phyloP scores from a whole-genome alignment of 441 rosid genomes.

The Aquilaria agallochum region DNA sequence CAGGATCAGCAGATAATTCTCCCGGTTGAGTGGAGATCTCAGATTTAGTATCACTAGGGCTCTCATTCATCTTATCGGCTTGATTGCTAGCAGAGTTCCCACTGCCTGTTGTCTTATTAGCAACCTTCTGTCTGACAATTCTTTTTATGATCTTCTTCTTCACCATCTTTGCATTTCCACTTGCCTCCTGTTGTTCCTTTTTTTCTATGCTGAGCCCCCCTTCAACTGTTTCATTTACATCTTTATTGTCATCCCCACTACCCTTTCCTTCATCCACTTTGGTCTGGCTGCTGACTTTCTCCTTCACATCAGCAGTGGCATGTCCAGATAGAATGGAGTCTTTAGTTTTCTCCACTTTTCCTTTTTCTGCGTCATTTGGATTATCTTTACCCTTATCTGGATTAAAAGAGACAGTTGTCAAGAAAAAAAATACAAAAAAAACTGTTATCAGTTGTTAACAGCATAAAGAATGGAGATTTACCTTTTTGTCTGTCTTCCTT shows the following conservation, averaged over 20 bases:
- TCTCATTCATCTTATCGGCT: constrained; percentile 38
- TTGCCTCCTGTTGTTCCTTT: constrained; percentile 34
- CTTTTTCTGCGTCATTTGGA: constrained; percentile 36
- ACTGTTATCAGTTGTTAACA: background rate
- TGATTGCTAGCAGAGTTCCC: constrained; percentile 36
- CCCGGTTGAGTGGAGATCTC: constrained; percentile 38
- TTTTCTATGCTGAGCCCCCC: constrained; percentile 36
- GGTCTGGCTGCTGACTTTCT: constrained; percentile 27
- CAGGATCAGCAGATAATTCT: constrained; percentile 37
- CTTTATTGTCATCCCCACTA: constrained; percentile 31
- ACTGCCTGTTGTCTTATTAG: constrained; percentile 39
- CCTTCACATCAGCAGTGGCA: constrained; percentile 24
- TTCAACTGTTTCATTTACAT: constrained; percentile 26
- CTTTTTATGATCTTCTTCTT: constrained; percentile 79
- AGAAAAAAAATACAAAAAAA: constrained; percentile 9
- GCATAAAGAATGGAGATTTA: constrained; percentile 19
- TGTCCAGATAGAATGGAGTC: constrained; percentile 32
- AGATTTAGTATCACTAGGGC: constrained; percentile 35
- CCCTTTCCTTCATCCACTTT: constrained; percentile 36
- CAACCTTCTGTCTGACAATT: constrained; percentile 64
- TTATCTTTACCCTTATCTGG: constrained; percentile 39
- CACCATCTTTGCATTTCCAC: constrained; percentile 47
- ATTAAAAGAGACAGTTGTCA: background rate
- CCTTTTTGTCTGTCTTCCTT: constrained; percentile 60
- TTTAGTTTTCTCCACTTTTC: constrained; percentile 28